Conservation (phyloP, 768 basidiomycete species). For the Termitomyces titanicus region DNA sequence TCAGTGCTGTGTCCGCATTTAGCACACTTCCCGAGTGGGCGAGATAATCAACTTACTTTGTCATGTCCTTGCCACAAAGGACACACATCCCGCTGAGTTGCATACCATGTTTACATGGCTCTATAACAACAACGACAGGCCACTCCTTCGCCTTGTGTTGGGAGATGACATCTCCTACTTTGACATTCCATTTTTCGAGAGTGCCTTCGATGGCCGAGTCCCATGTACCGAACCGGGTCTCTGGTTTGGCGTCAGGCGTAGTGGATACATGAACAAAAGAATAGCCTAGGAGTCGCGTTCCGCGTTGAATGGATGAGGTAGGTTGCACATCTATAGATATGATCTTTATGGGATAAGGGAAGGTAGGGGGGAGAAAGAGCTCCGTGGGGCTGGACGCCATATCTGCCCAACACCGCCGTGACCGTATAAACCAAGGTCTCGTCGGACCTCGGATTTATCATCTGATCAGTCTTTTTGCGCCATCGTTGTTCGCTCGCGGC, state of each 20-base stretch:
- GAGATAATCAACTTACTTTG: conserved; percentile 52
- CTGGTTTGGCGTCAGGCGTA: conserved; percentile 43
- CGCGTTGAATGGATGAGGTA: conserved; percentile 52
- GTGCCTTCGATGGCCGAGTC: conserved; percentile 83
- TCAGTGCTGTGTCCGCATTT: conserved; percentile 47
- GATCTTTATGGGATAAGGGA: conserved; percentile 87
- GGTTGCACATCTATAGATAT: conserved; percentile 57
- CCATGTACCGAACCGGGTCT: conserved; percentile 86
- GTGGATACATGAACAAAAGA: conserved; percentile 63
- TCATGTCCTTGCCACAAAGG: conserved; percentile 94
- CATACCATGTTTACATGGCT: conserved; percentile 96
- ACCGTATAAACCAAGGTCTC: conserved; percentile 17
- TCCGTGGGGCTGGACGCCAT: conserved; percentile 67
- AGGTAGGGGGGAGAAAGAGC: conserved; percentile 68
- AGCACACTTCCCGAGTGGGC: conserved; percentile 1
- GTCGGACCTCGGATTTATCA: conserved; percentile 24
- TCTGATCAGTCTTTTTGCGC: neutral
- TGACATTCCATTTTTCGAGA: conserved; percentile 68
- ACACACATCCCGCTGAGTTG: conserved; percentile 92
- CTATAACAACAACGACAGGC: conserved; percentile 64
- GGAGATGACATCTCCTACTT: conserved; percentile 61
- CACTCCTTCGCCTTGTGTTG: conserved; percentile 53
- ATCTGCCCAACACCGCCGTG: conserved; percentile 21
- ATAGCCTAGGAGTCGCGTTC: conserved; percentile 79
- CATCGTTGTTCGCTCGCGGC: neutral